Evolutionary conservation across 352 stramenopile species (phyloP), one percentile per base, ranked within the genome.

Genomic region (Phytopythium oedochilum): DNA sequence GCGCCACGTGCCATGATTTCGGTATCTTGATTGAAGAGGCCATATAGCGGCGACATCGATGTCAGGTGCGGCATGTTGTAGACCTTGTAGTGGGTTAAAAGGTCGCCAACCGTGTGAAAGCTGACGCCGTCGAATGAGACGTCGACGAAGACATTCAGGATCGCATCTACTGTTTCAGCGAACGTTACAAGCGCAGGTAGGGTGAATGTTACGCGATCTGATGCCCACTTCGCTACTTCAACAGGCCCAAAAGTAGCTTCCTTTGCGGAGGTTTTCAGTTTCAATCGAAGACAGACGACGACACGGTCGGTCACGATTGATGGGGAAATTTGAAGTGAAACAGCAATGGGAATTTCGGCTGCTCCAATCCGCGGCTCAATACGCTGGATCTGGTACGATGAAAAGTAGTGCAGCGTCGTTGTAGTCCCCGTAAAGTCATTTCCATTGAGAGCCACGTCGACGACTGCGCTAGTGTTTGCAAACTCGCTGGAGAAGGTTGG

Each of bases 391-490:
- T 38, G 36, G 38, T 83, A 86, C 5, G 62, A 66, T 5, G 63
- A 78, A 53, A 86, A 88, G 52, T 83, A 90, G 39, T 82, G 70
- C 11, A 90, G 26, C 31, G 59, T 49, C 25, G 83, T 45, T 3
- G 59, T 70, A 20, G 66, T 78, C 0, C 72, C 71, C 3, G 76
- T 84, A 38, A 90, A 90, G 48, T 90, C 75, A 2, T 82, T 68
- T 2, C 80, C 78, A 26, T 90, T 90, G 8, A 90, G 50, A 0
- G 80, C 80, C 1, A 90, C 66, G 22, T 88, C 78, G 9, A 88
- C 76, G 0, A 70, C 57, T 7, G 78, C 78, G 14, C 63, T 77
- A 23, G 67, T 57, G 22, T 82, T 75, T 0, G 70, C 63, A 26
- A 68, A 85, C 10, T 88, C 80, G 5, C 57, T 59, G 1, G 61